Evolutionary conservation across 2,329 filamentous ascomycete species (phyloP), one percentile per base, ranked within the genome.

Genomic region (Verticillium klebahnii): DNA sequence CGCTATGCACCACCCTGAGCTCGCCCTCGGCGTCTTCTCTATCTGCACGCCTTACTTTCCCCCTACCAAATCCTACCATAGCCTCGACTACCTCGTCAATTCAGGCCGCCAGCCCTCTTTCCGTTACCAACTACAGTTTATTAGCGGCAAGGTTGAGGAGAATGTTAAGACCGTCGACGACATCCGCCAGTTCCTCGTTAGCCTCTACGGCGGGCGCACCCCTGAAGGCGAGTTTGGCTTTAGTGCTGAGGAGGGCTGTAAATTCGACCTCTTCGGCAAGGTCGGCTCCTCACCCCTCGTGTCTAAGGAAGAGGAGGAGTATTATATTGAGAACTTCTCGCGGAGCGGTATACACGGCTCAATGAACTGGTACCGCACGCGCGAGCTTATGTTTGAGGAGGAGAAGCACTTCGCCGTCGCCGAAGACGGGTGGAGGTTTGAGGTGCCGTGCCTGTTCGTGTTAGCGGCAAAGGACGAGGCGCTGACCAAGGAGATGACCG

Each of bases 321-420:
- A 87, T 76, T 97, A 97, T 74, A 86, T 86, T n/a, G 76, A 84
- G 36, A 82, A 93, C 76, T 96, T 89, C 75, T 75, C 80, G n/a
- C 82, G 84, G 52, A 84, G 88, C 70, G 92, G 92, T 55, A 75
- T 98, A 66, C 85, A 88, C 66, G 92, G 92, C 0, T 91, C 92
- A 15, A 79, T 92, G 63, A 95, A 93, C 76, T 97, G 92, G 91
- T 99, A 99, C 77, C 87, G 93, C 52, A 90, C 85, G 2, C 80
- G 85, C 23, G 78, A 85, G 73, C 74, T 89, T 65, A 97, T 96
- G 75, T 90, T 82, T 71, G 84, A 91, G 50, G 92, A 97, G 65
- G 95, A 97, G 70, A 67, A 73, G 56, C 73, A 79, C 52, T 78
- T 91, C 50, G 80, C 86, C 59, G 79, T 84, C 63, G 87, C 87